These are phyloP conservation scores for Cyberlindnera xylosilytica DNA, from an alignment of 805 yeast genomes.

Conservation along the genomic window DNA sequence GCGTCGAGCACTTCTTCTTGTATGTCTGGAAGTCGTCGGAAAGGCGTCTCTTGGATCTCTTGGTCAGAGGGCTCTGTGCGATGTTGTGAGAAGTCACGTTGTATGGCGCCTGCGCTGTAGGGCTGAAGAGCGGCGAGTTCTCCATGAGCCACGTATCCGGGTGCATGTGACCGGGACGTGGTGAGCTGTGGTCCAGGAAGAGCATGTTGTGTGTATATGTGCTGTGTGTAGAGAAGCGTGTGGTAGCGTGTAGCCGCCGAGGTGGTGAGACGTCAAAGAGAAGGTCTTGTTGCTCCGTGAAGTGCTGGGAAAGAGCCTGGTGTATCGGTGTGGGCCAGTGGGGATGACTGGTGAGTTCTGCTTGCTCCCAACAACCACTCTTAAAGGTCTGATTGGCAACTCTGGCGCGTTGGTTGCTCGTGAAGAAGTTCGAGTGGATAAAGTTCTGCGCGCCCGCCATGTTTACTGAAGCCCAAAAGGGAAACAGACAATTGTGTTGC, in stretches of 20 bases:
- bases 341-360: too few species aligned
- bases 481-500: background rate
- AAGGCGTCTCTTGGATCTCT: slow-evolving; percentile 32
- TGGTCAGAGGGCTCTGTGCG: slow-evolving; percentile 10
- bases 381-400: too few species aligned
- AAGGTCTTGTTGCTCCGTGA: background rate
- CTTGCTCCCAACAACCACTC: too few species aligned
- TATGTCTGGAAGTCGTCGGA: slow-evolving; percentile 31
- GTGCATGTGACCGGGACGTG: slow-evolving; percentile 13
- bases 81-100: slow-evolving; percentile 1
- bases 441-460: background rate
- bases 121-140: slow-evolving; percentile 17
- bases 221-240: background rate
- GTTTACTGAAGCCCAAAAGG: slow-evolving; percentile 3
- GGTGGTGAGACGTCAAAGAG: background rate
- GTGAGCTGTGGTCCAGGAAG: slow-evolving; percentile 19
- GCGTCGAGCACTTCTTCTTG: slow-evolving; percentile 28
- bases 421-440: background rate
- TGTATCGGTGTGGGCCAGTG: too few species aligned
- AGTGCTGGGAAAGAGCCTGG: too few species aligned
- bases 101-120: slow-evolving; percentile 11
- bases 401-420: background rate
- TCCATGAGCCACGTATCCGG: slow-evolving; percentile 19
- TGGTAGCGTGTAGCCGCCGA: background rate
- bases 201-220: slow-evolving; percentile 12